A percentile compares a stretch with the other conserved stretches of the same genome.
Evolutionary conservation across 768 basidiomycete species (phyloP).

Genomic region (Saitozyma sp.): DNA sequence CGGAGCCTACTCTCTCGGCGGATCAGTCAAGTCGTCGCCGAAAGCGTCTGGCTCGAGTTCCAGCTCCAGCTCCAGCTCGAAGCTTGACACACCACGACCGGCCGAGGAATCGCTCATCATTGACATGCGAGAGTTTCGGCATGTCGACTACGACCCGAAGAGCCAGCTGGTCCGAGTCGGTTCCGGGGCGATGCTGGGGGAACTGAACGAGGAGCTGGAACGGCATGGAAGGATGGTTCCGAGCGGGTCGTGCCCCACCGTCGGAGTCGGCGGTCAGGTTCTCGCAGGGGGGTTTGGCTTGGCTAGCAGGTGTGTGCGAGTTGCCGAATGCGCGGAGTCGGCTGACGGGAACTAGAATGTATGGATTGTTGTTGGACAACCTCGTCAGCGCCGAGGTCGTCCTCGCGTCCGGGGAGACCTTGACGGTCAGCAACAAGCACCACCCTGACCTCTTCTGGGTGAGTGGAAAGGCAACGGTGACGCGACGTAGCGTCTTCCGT

Average conservation of each 20-base stretch:
- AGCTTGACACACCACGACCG: constrained; percentile 1
- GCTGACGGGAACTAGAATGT: neutral
- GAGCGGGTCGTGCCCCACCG: constrained; percentile 22
- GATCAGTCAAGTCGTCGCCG: constrained; percentile 2
- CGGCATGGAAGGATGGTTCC: constrained; percentile 16
- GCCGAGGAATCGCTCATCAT: constrained; percentile 13
- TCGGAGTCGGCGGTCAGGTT: constrained; percentile 24
- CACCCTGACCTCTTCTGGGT: constrained; percentile 24
- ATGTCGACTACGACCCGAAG: constrained; percentile 7
- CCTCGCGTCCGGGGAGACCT: constrained; percentile 11
- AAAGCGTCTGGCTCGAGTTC: too few species aligned
- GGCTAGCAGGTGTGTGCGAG: constrained; percentile 2
- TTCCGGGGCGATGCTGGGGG: constrained; percentile 15
- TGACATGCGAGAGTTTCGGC: constrained; percentile 9
- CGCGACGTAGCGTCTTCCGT: too few species aligned
- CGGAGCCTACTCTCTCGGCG: constrained; percentile 18
- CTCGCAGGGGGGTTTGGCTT: constrained; percentile 20
- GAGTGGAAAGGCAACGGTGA: neutral
- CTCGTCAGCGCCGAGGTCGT: constrained; percentile 17
- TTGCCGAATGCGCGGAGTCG: neutral
- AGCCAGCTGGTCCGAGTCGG: constrained; percentile 11
- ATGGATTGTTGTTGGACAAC: constrained; percentile 13
- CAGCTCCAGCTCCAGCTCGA: too few species aligned
- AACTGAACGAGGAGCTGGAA: constrained; percentile 12
- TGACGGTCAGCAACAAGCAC: constrained; percentile 7